Base-by-base conservation (phyloP, 1,284 basidiomycete species). In the Laetiporus sulphureus region DNA sequence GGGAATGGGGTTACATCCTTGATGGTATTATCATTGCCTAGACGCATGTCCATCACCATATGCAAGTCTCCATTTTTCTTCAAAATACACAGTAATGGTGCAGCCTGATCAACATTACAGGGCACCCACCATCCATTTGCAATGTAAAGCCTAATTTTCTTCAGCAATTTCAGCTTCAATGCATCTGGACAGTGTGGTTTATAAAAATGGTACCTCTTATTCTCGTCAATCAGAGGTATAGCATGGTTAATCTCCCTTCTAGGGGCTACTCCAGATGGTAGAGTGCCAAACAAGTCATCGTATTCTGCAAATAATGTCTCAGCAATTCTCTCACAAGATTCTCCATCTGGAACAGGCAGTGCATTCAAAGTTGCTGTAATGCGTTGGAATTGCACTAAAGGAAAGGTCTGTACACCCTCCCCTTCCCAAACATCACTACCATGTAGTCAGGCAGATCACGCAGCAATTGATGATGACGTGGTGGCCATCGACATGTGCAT, bases 1-100 rank as follows among this genome's bases (percentile, higher is more conserved):
- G 58, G 63, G 18, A 66, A 56, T 0, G 57, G 64, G 0, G 57
- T 59, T 0, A 59, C 44, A 32, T 59, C 58, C 38, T 59, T 55
- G 2, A 55, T 23, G 0, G 56, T 65, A 38, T 64, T 63, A 8
- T 50, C 47, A 40, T 65, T 65, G 19, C 44, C 40, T 20, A 49
- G 25, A 2, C 45, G 23, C 2, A 32, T 38, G 34, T 61, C 59
- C 2, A 59, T 46, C n/a, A n/a, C n/a, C n/a, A n/a, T n/a, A n/a
- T n/a, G n/a, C n/a, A n/a, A n/a, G 6, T 52, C 55, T 2, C 53
- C 53, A 16, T 49, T 40, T 29, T 49, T 50, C 41, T 60, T 61
- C 0, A 44, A 36, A 0, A 60, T 31, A 32, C 49, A 51, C 1
- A 59, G 40, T 24, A 60, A 29, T 2, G 55, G 57, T 4, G 48